These are phyloP conservation scores for Russula emetica DNA, from an alignment of 768 basidiomycete species.

Conservation along the genomic window DNA sequence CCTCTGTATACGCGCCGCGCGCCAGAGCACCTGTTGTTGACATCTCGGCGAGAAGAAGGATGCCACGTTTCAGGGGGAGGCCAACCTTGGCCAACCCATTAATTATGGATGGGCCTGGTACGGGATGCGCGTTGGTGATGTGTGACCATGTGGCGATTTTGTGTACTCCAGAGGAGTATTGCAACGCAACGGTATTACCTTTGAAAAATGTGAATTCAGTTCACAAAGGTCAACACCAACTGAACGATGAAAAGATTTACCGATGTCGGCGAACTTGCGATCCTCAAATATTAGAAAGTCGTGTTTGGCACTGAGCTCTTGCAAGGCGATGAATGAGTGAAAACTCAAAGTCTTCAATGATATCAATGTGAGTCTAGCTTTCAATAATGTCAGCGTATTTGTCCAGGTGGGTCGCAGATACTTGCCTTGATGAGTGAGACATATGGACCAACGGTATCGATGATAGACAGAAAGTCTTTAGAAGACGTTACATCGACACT, in stretches of 20 bases:
- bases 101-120: constrained; percentile 94
- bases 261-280: constrained; percentile 98
- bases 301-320: constrained; percentile 67
- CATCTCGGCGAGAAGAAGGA: constrained; percentile 95
- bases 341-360: constrained; percentile 85
- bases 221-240: neutral
- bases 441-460: constrained; percentile 83
- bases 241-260: constrained; percentile 40
- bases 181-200: constrained; percentile 96
- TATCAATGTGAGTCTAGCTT: constrained; percentile 88
- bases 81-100: constrained; percentile 87
- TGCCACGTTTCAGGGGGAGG: constrained; percentile 74
- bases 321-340: constrained; percentile 69
- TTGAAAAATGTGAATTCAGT: neutral
- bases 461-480: constrained; percentile 74
- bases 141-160: constrained; percentile 95
- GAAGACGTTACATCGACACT: constrained; percentile 89
- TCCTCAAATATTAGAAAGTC: constrained; percentile 98
- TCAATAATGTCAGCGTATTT: constrained; percentile 28
- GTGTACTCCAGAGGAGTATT: constrained; percentile 90
- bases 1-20: constrained; percentile 74
- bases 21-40: constrained; percentile 85
- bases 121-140: constrained; percentile 93
- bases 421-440: constrained; percentile 92
- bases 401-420: constrained; percentile 11